Base-by-base conservation (phyloP, 306 rosid species). In the Cyclanthera cordifolia region DNA sequence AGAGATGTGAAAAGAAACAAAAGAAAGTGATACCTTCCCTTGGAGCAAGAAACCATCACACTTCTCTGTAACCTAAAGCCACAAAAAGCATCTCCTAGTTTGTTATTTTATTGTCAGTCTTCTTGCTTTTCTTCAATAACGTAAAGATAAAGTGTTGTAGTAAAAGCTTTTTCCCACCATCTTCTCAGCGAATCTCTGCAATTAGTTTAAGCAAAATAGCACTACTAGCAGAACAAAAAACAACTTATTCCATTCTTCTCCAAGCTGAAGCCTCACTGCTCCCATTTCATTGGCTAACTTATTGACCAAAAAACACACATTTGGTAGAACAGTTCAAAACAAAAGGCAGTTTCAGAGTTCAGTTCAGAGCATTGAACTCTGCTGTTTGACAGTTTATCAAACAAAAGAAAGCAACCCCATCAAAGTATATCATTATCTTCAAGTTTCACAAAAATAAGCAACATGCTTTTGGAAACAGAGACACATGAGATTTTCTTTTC, bases 141-240 rank as follows among this genome's bases (percentile, higher is more conserved):
- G 87, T 76, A 83, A 91, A 87, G 88, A 66, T 64, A 83, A 91
- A 91, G 95, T 73, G 57, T 61, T 79, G 78, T 54, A 79, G 30
- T 64, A 82, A 85, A 86, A 82, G 52, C 24, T 69, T 52, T 70
- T 80, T 84, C 78, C 84, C 84, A 70, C 75, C 80, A 79, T 79
- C 84, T 77, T 82, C 89, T 84, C 81, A 77, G 76, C 76, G 79
- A 82, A 82, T 73, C 79, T 73, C 37, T 64, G 68, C 68, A 43
- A 43, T 64, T 64, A 43, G 68, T 61, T 61, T 61, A 61, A 32
- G 20, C 48, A 63, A 41, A 41, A 39, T 20, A 20, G 32, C 69
- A 20, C 12, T 63, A 63, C 69, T 63, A 41, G 51, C 69, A 19
- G 49, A 39, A 63, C 30, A 63, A 63, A 41, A 63, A 63, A 32